A percentile compares a stretch with the other conserved stretches of the same genome.
Conservation (phyloP, 495 filamentous ascomycete genomes). For the Xylaria nigripes region DNA sequence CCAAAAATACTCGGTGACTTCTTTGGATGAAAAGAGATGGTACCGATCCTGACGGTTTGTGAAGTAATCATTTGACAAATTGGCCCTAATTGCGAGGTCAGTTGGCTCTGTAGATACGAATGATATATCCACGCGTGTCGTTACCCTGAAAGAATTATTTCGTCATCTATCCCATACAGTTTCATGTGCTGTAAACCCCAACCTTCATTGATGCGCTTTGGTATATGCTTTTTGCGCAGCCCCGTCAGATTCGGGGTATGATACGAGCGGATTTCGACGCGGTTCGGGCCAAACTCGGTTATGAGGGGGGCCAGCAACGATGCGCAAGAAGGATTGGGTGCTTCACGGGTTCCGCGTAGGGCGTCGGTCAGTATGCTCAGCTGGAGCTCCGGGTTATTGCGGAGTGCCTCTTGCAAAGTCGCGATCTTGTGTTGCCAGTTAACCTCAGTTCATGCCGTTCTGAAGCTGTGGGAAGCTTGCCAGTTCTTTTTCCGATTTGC, state of each 20-base stretch:
- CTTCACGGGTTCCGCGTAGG: slow-evolving; percentile 83
- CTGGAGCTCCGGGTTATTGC: slow-evolving; percentile 62
- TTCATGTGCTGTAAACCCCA: slow-evolving; percentile 99
- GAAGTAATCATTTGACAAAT: slow-evolving; percentile 91
- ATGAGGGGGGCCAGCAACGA: slow-evolving; percentile 79
- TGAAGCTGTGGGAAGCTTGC: slow-evolving; percentile 30
- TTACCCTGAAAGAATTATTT: slow-evolving; percentile 88
- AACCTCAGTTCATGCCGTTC: slow-evolving; percentile 4
- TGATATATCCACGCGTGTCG: background rate
- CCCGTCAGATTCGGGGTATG: slow-evolving; percentile 96
- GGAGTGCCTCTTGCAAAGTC: slow-evolving; percentile 67
- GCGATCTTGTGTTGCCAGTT: slow-evolving; percentile 46
- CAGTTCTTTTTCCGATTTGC: slow-evolving; percentile 86
- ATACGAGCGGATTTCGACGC: slow-evolving; percentile 95
- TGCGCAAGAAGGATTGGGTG: slow-evolving; percentile 79
- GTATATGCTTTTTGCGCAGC: slow-evolving; percentile 70
- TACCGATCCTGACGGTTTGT: slow-evolving; percentile 93
- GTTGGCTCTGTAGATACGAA: background rate
- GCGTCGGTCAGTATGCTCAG: slow-evolving; percentile 92
- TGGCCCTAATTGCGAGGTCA: slow-evolving; percentile 50
- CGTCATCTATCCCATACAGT: slow-evolving; percentile 91
- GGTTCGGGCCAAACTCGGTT: slow-evolving; percentile 68
- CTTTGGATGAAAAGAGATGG: slow-evolving; percentile 73
- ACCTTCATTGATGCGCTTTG: slow-evolving; percentile 88
- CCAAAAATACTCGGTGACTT: slow-evolving; percentile 76